phyloP scores from a whole-genome alignment of 2,329 filamentous ascomycete genomes.

The Rutstroemia sp. region DNA sequence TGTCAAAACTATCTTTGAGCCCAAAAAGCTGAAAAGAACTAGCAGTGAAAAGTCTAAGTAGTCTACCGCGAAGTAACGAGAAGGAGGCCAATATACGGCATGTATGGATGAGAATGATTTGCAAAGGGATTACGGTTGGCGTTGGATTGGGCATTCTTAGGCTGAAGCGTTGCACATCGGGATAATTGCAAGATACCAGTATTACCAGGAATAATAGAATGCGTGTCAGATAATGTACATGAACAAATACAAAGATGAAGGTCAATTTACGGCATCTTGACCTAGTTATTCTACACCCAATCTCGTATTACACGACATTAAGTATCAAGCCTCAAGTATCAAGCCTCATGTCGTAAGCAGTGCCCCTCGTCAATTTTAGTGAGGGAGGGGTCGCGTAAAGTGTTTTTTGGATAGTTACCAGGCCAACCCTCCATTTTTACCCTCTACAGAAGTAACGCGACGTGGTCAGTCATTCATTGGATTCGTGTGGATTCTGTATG shows the following conservation, averaged over 20 bases:
- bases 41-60: background rate
- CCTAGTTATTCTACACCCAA: no score
- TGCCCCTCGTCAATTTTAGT: background rate
- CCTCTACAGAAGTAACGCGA: background rate
- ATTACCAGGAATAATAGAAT: background rate
- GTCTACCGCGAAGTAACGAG: background rate
- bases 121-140: background rate
- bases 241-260: background rate
- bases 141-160: background rate
- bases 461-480: background rate
- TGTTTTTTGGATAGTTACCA: slow-evolving; percentile 6
- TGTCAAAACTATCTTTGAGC: slow-evolving; percentile 65
- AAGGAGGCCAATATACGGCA: no score
- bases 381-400: slow-evolving; percentile 2
- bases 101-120: background rate
- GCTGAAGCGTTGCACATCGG: background rate
- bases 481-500: background rate
- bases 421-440: slow-evolving; percentile 3
- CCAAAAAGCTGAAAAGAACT: slow-evolving; percentile 48
- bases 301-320: no score
- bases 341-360: no score
- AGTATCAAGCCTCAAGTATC: no score
- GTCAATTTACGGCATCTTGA: no score
- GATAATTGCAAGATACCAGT: background rate
- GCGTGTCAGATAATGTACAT: background rate